Evolutionary conservation across 2,329 filamentous ascomycete species (phyloP).

Genomic region (Coniochaeta sp.): DNA sequence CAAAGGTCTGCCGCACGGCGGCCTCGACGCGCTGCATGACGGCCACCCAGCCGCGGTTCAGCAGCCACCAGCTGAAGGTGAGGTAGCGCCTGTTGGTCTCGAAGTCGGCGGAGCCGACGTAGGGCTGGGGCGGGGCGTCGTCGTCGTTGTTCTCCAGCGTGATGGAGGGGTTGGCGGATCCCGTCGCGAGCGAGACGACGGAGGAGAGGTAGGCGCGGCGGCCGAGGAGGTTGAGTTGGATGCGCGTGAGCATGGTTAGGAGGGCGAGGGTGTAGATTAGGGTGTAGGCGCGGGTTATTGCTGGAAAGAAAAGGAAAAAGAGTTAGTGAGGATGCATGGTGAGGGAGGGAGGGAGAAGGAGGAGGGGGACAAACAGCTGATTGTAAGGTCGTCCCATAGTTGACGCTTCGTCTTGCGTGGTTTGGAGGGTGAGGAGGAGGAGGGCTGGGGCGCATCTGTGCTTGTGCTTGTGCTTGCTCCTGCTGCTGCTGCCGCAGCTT

Average conservation of each 20-base stretch:
- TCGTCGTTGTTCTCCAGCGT: constrained; percentile 91
- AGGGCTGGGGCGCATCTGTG: constrained; percentile 23
- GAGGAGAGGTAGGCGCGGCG: constrained; percentile 93
- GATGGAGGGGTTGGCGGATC: constrained; percentile 67
- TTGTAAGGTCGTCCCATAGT: constrained; percentile 96
- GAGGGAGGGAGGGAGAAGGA: not conserved
- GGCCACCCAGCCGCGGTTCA: constrained; percentile 83
- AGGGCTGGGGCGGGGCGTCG: constrained; percentile 71
- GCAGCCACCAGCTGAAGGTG: constrained; percentile 96
- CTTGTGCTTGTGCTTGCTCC: too few relatives aligned
- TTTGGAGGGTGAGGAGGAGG: constrained; percentile 40
- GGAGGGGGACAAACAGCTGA: constrained; percentile 61
- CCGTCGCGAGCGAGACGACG: constrained; percentile 83
- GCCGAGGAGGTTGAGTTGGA: constrained; percentile 94
- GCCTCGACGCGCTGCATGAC: constrained; percentile 73
- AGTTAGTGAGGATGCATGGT: constrained; percentile 7
- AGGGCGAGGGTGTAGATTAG: constrained; percentile 86
- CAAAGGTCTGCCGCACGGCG: constrained; percentile 87
- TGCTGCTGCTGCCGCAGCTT: constrained; percentile 29
- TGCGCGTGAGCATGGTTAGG: constrained; percentile 83
- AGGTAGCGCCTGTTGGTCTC: constrained; percentile 93
- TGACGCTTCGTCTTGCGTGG: constrained; percentile 75
- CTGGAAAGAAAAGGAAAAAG: constrained; percentile 33
- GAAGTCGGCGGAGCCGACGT: constrained; percentile 89
- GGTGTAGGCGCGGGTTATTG: constrained; percentile 85